Percentiles rank a stretch among this genome's conserved stretches.
phyloP scores from a whole-genome alignment of 495 filamentous ascomycete species.

The Penicillium verhagenii region DNA sequence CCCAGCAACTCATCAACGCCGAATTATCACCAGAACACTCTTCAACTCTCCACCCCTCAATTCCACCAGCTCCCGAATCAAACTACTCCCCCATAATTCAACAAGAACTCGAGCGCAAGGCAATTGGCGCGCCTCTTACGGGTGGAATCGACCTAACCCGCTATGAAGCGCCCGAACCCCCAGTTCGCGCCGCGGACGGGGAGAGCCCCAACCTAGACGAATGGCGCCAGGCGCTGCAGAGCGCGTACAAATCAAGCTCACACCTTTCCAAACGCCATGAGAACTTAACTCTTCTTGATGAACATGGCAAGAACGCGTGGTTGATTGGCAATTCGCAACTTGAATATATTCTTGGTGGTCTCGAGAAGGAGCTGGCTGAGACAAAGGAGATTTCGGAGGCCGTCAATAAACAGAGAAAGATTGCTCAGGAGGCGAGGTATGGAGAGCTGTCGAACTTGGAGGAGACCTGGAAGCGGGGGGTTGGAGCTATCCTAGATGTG shows the following conservation, averaged over 20 bases:
- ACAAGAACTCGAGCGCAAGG: slow-evolving; percentile 60
- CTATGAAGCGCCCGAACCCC: slow-evolving; percentile 67
- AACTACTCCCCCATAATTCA: slow-evolving; percentile 61
- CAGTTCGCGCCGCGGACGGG: slow-evolving; percentile 30
- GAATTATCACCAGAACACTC: slow-evolving; percentile 55
- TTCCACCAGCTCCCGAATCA: slow-evolving; percentile 36
- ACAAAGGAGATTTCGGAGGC: slow-evolving; percentile 63
- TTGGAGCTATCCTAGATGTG: slow-evolving; percentile 70
- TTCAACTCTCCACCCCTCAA: slow-evolving; percentile 38
- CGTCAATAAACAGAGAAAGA: slow-evolving; percentile 67
- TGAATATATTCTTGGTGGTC: slow-evolving; percentile 63
- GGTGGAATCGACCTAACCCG: slow-evolving; percentile 73
- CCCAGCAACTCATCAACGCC: slow-evolving; percentile 61
- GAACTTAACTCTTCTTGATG: slow-evolving; percentile 73
- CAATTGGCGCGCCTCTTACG: slow-evolving; percentile 49
- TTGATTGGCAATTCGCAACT: slow-evolving; percentile 77
- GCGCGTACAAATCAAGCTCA: slow-evolving; percentile 60
- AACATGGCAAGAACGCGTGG: slow-evolving; percentile 87
- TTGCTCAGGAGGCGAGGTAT: slow-evolving; percentile 64
- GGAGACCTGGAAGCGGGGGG: slow-evolving; percentile 68
- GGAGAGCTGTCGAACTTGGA: slow-evolving; percentile 69
- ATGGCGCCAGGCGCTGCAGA: slow-evolving; percentile 38
- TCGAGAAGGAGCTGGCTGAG: slow-evolving; percentile 78
- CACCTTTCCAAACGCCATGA: slow-evolving; percentile 65
- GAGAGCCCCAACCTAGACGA: slow-evolving; percentile 34